phyloP scores from a whole-genome alignment of 129 eudicot genomes.

The Scalesia atractyloides region DNA sequence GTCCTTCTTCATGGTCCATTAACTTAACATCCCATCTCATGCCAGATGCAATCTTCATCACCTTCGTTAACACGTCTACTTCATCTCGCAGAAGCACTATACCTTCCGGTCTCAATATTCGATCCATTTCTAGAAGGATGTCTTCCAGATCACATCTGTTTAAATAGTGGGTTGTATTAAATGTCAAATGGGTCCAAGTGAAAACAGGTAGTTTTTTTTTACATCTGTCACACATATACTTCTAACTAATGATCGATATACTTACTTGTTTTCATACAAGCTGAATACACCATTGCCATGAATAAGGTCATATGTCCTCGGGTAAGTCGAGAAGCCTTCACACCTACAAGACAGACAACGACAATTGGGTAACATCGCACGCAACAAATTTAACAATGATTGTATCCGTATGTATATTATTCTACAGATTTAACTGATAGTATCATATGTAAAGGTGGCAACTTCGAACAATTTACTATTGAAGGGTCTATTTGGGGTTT shows the following conservation, averaged over 20 bases:
- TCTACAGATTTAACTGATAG: background rate
- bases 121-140: slow-evolving; percentile 91
- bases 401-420: background rate
- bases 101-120: slow-evolving; percentile 94
- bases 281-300: slow-evolving; percentile 80
- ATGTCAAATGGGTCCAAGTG: background rate
- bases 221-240: background rate
- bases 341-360: slow-evolving; percentile 54
- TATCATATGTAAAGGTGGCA: background rate
- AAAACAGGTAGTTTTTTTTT: background rate
- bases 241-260: slow-evolving; percentile 9
- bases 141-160: slow-evolving; percentile 82
- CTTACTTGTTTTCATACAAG: slow-evolving; percentile 89
- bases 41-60: slow-evolving; percentile 69
- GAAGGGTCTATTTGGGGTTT: background rate
- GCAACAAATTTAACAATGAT: background rate
- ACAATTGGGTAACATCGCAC: background rate
- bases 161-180: background rate
- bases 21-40: slow-evolving; percentile 89
- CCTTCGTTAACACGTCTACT: slow-evolving; percentile 75
- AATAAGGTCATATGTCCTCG: slow-evolving; percentile 88
- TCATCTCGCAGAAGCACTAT: slow-evolving; percentile 72
- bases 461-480: background rate
- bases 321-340: slow-evolving; percentile 96
- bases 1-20: slow-evolving; percentile 92